Evolutionary conservation across 805 yeast species (phyloP).

Genomic region (Isabelozyma gotoi): DNA sequence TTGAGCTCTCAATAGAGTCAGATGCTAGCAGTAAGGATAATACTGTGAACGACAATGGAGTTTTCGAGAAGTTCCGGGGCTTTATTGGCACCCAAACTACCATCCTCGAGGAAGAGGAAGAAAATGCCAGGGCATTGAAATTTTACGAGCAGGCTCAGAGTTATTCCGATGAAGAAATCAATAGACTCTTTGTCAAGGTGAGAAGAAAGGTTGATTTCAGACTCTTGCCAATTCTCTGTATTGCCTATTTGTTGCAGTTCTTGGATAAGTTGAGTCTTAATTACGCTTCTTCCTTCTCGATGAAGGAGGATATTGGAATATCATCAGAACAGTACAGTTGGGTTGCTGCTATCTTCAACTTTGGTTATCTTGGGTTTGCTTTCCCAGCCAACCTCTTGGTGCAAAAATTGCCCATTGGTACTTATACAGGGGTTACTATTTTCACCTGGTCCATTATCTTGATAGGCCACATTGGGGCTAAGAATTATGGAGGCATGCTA

Average conservation of each 20-base stretch:
- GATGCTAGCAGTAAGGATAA: background rate
- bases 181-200: conserved; percentile 12
- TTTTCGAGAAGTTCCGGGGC: background rate
- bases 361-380: conserved; percentile 12
- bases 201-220: conserved; percentile 44
- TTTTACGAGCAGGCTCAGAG: conserved; percentile 26
- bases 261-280: conserved; percentile 57
- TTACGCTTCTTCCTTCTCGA: conserved; percentile 68
- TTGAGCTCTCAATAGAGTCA: background rate
- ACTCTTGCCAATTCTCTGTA: conserved; percentile 50
- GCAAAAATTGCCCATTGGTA: conserved; percentile 21
- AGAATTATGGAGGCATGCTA: conserved; percentile 12
- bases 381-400: conserved; percentile 5
- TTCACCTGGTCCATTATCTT: conserved; percentile 12
- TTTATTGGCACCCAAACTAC: too few relatives aligned
- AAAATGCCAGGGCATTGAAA: conserved; percentile 20
- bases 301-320: conserved; percentile 43
- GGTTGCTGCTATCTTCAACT: conserved; percentile 15
- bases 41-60: background rate
- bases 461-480: conserved; percentile 8
- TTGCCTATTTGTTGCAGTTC: conserved; percentile 55
- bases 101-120: background rate
- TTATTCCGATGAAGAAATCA: conserved; percentile 26
- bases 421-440: conserved; percentile 18
- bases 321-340: conserved; percentile 13